Base-by-base conservation (phyloP, 1,284 basidiomycete species). In the Butyriboletus appendiculatus region DNA sequence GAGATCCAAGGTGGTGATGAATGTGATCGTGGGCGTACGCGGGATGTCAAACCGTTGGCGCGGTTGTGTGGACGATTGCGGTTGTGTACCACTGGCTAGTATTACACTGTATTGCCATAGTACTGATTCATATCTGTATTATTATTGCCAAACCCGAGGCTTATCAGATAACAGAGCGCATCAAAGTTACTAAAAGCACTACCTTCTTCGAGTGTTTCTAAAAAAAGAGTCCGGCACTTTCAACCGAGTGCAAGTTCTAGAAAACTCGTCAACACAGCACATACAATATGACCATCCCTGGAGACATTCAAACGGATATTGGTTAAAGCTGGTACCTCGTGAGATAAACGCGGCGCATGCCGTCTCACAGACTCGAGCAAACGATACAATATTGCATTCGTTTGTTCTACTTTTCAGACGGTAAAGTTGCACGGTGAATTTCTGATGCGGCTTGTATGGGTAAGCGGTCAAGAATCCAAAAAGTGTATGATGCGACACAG, bases 1-100 rank as follows among this genome's bases (percentile, higher is more conserved):
- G 57, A 55, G 34, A 18, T 62, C 20, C 56, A 63, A 16, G 53
- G 61, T 11, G 53, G 59, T 1, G 65, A 62, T 11, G 43, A 56
- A 2, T 43, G 53, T 48, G 32, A 56, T 45, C 69, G 66, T 22
- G 68, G 66, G 9, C 69, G 69, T 30, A 45, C 60, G 8, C 57
- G 51, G 3, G 53, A 56, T 28, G 45, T 68, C n/a, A 68, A 58
- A 38, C 62, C 57, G 2, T 38, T 67, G 28, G 32, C 55, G 14
- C 61, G 57, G 16, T 18, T 55, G 18, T 65, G 66, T 45, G 59
- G 41, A 32, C 62, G 51, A 30, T 37, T 65, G n/a, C 60, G 51
- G 33, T 45, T 58, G 24, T 61, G 55, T 48, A 57, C 55, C 4
- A 40, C 56, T 60, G 41, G 51, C 32, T 39, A 22, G 30, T 2